Percentiles rank a stretch among this genome's conserved stretches.
phyloP scores from a whole-genome alignment of 1,139 yeast genomes.

The Kodamaea fungicola region DNA sequence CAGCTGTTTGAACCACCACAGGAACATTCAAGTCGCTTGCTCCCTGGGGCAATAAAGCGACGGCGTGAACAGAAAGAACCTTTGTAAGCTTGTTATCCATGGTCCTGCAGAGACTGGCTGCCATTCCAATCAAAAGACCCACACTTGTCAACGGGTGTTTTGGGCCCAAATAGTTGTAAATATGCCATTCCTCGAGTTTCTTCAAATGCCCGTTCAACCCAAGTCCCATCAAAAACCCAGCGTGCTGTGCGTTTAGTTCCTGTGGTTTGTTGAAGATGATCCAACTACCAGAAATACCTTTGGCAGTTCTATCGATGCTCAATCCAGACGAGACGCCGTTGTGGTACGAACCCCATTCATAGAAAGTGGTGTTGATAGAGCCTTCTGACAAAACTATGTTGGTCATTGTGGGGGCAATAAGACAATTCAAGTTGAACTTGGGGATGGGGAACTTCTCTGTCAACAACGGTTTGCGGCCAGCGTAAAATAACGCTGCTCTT shows the following conservation, averaged over 20 bases:
- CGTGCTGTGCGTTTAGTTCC: conserved; percentile 74
- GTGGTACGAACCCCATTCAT: conserved; percentile 88
- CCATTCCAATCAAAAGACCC: conserved; percentile 86
- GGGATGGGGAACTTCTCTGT: conserved; percentile 87
- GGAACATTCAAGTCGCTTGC: conserved; percentile 88
- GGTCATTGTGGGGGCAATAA: conserved; percentile 64
- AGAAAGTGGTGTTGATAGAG: conserved; percentile 44
- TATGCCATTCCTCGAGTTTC: conserved; percentile 91
- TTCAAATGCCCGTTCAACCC: conserved; percentile 90
- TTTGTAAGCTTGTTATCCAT: conserved; percentile 87
- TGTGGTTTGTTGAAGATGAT: conserved; percentile 82
- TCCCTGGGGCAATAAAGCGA: conserved; percentile 86
- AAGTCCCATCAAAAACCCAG: conserved; percentile 88
- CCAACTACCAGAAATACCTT: conserved; percentile 88
- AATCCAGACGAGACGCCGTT: conserved; percentile 90
- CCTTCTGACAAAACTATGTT: conserved; percentile 61
- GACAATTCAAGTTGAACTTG: conserved; percentile 63
- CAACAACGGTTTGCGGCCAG: conserved; percentile 71
- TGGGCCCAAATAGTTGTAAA: conserved; percentile 89
- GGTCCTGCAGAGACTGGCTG: conserved; percentile 81
- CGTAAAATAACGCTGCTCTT: conserved; percentile 67
- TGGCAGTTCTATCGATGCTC: conserved; percentile 64
- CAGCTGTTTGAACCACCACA: conserved; percentile 84
- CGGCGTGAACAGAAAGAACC: conserved; percentile 89
- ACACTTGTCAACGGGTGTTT: conserved; percentile 83